Base-by-base conservation (phyloP, 176 grass and related monocot genomes). In the Juncus effusus region DNA sequence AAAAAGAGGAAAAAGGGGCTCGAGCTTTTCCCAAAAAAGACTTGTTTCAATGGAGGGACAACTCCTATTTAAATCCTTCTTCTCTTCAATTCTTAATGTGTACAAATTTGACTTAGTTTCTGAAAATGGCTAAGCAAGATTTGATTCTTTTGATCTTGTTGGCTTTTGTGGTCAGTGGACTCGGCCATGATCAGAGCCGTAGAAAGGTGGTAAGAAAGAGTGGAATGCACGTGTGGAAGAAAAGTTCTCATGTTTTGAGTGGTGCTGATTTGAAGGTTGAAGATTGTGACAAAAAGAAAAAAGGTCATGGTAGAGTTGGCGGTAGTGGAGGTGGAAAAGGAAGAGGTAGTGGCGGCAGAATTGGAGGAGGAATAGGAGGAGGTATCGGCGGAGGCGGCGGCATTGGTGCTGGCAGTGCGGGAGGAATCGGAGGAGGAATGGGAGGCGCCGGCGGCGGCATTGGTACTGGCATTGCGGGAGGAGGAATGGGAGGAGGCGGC, bases 281-380 rank as follows among this genome's bases (percentile, higher is more conserved):
- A 45, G 69, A 77, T 1, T 85, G 85, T 41, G 64, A 51, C 6
- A 80, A 75, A 54, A 54, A 55, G 10, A 77, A 60, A 9, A 82
- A 74, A 36, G 13, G 50, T 51, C 49, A 63, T 3, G 62, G 56
- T 0, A 64, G 10, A 0, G 75, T 65, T 8, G 5, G 40, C 0
- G 72, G 77, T 41, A 16, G 1, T 0, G 73, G 61, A 42, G 80
- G 75, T 15, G 19, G 53, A 28, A 41, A n/a, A 63, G 76, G 69
- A 0, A 14, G 59, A 0, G 77, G 38, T 0, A 44, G 36, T 2
- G 82, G 78, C 10, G 71, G 83, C 1, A 51, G 40, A 0, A 61
- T 36, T 1, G 54, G 0, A 0, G 63, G 78, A 4, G 77, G 54
- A 3, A 54, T 62, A 16, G 49, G 58, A 1, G 70, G 79, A 12